Evolutionary conservation across 2,329 filamentous ascomycete species (phyloP), one percentile per base, ranked within the genome.

Genomic region (Colletotrichum ledebouriae): DNA sequence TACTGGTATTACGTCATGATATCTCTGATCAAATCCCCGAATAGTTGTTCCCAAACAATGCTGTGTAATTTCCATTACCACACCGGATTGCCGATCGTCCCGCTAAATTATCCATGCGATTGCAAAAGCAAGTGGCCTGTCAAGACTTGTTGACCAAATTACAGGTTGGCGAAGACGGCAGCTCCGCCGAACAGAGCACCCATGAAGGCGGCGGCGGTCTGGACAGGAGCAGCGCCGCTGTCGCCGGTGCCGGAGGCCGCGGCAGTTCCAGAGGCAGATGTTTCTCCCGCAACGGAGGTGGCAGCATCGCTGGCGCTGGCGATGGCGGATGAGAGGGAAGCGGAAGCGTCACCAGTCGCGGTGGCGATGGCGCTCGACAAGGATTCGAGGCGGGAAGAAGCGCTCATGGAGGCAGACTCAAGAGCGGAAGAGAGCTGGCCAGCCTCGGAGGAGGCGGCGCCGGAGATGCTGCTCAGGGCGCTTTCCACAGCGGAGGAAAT

Each of bases 181-280:
- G 80, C 82, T 72, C 83, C 84, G 25, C 83, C 84, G 56, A 85
- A 75, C 66, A 85, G 76, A 25, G 82, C 83, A 37, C 83, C 83
- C 53, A 85, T 75, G 20, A 79, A 83, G 47, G 84, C 71, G 33
- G 78, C 82, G 33, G 77, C 83, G 15, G 82, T 84, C 70, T 78
- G 78, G 63, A 74, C 73, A 52, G 79, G 74, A 55, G 74, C 77
- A 6, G 78, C 59, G 33, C 70, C 72, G 17, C 72, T 70, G 15
- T 59, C 69, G 7, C 61, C 70, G 57, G 68, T 73, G 49, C 59
- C 70, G 56, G 69, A 73, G 41, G 52, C 9, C 56, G 57, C 33
- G 66, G 64, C 46, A 39, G 60, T 49, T 60, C 58, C 37, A 56
- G 47, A 64, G 49, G 70, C 37, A 65, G 67, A n/a, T 72, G 63